A percentile compares a stretch with the other conserved stretches of the same genome.
Evolutionary conservation across 345 rosid genomes (phyloP).

Genomic region (Acer negundo): DNA sequence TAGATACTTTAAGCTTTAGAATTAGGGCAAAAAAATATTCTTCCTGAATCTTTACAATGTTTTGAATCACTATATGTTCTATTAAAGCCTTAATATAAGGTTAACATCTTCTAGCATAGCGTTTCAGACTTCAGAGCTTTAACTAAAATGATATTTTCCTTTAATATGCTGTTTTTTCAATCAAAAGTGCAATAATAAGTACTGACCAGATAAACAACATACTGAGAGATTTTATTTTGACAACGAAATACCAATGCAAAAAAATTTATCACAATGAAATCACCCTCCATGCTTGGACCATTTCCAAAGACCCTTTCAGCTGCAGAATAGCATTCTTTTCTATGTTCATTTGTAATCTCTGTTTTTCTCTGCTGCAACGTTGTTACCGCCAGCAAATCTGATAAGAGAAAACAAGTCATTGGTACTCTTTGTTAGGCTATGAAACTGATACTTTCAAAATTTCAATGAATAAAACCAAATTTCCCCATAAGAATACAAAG

Average conservation of each 20-base stretch:
- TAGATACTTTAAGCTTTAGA: neutral
- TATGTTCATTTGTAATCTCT: constrained; percentile 49
- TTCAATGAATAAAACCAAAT: neutral
- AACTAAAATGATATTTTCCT: neutral
- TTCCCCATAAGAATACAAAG: neutral
- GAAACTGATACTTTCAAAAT: neutral
- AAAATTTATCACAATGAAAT: constrained; percentile 77
- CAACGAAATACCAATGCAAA: constrained; percentile 72
- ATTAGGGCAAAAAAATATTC: neutral
- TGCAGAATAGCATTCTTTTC: constrained; percentile 62
- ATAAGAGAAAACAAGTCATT: constrained; percentile 7
- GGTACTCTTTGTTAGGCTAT: neutral
- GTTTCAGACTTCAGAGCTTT: neutral
- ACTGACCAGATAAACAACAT: constrained; percentile 5
- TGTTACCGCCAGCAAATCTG: constrained; percentile 38
- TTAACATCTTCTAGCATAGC: neutral
- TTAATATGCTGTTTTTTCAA: neutral
- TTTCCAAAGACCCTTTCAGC: constrained; percentile 55
- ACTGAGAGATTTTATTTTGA: constrained; percentile 1
- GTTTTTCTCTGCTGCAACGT: constrained; percentile 41
- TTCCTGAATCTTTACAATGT: neutral
- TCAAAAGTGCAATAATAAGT: neutral
- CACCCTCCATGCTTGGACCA: constrained; percentile 49
- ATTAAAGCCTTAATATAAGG: neutral
- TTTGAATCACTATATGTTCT: neutral